phyloP scores from a whole-genome alignment of 805 yeast genomes.

The Nakazawaea populi region DNA sequence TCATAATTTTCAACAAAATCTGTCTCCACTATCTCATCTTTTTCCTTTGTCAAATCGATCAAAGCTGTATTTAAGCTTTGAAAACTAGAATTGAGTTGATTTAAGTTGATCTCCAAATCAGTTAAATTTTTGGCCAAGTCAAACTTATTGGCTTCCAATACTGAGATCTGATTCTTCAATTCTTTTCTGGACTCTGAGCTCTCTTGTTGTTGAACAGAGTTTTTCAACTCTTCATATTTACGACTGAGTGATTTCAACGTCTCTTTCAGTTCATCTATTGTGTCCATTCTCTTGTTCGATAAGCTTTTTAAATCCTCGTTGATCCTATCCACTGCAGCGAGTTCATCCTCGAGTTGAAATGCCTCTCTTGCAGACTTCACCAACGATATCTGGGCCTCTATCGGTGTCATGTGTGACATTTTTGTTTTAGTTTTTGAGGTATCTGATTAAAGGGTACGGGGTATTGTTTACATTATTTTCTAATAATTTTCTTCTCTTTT shows the following conservation, averaged over 20 bases:
- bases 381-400: constrained; percentile 14
- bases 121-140: constrained; percentile 46
- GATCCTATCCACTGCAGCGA: constrained; percentile 38
- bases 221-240: constrained; percentile 1
- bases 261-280: constrained; percentile 17
- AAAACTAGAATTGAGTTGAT: constrained; percentile 31
- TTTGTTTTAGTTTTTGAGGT: not conserved
- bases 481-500: not conserved
- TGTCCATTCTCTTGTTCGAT: constrained; percentile 22
- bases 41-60: constrained; percentile 25
- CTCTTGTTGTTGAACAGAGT: constrained; percentile 19
- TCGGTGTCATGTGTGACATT: not conserved
- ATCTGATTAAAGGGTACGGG: too few relatives aligned
- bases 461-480: not conserved
- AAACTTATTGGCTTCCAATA: constrained; percentile 40
- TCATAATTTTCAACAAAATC: constrained; percentile 33
- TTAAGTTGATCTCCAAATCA: constrained; percentile 39
- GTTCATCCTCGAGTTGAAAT: constrained; percentile 48
- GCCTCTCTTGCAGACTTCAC: constrained; percentile 37
- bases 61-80: constrained; percentile 31
- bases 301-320: constrained; percentile 30
- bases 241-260: constrained; percentile 12
- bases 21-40: constrained; percentile 24
- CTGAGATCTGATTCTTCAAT: constrained; percentile 24
- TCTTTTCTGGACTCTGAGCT: constrained; percentile 23